Conservation (phyloP, 108 stramenopile genomes). For the Discostella pseudostelligera region DNA sequence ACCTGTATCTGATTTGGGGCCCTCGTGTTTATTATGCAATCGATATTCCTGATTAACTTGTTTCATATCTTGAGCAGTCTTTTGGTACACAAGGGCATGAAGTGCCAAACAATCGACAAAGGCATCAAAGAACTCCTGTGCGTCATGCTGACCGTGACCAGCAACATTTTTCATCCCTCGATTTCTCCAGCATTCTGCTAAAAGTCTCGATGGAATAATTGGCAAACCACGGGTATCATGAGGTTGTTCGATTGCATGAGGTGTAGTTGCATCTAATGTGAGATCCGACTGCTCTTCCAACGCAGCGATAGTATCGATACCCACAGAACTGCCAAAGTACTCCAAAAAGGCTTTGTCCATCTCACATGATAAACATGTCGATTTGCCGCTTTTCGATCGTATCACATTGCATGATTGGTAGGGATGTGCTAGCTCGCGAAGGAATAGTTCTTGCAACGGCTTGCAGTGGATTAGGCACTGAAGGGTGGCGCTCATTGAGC, state of each 20-base stretch:
- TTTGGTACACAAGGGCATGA: constrained; percentile 25
- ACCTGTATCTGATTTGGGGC: constrained; percentile 8
- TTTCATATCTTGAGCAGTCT: constrained; percentile 11
- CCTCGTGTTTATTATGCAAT: neutral
- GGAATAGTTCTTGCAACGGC: constrained; percentile 69
- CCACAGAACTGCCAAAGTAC: constrained; percentile 64
- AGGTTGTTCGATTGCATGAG: constrained; percentile 7
- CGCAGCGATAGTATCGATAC: constrained; percentile 53
- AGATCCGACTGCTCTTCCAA: constrained; percentile 27
- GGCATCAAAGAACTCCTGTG: constrained; percentile 86
- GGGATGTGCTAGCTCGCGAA: constrained; percentile 53
- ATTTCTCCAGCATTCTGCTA: constrained; percentile 83
- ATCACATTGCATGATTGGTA: constrained; percentile 48
- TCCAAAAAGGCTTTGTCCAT: constrained; percentile 71
- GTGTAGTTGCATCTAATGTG: constrained; percentile 9
- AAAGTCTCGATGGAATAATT: constrained; percentile 75
- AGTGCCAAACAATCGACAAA: constrained; percentile 74
- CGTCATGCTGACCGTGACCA: constrained; percentile 88
- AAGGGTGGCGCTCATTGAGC: constrained; percentile 81
- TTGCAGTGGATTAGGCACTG: constrained; percentile 77
- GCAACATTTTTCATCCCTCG: constrained; percentile 67
- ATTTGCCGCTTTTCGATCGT: constrained; percentile 29
- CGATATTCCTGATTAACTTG: constrained; percentile 2
- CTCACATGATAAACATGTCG: constrained; percentile 67
- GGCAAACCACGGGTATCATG: constrained; percentile 56